Percentiles rank a stretch among this genome's conserved stretches.
Evolutionary conservation across 2,329 filamentous ascomycete species (phyloP).

Genomic region (Ambrosiella beaveri): DNA sequence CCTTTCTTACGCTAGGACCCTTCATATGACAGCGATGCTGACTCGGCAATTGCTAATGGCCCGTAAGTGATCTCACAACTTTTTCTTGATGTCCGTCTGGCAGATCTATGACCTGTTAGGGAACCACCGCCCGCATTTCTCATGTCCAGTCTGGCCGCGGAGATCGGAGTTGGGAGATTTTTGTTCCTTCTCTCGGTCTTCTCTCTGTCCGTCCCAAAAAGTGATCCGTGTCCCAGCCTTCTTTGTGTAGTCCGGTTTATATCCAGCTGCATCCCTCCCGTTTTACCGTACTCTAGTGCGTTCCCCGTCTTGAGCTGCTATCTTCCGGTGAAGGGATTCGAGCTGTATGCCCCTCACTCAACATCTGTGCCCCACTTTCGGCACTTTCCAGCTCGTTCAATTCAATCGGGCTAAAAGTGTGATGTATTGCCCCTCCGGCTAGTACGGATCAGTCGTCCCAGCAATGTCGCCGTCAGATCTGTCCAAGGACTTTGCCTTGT

Average conservation of each 20-base stretch:
- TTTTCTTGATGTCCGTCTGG: neutral
- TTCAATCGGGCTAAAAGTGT: neutral
- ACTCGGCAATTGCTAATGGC: slow-evolving; percentile 9
- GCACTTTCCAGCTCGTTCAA: neutral
- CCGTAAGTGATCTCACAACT: slow-evolving; percentile 1
- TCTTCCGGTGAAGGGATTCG: neutral
- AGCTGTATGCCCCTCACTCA: neutral
- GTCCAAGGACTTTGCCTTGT: too few relatives aligned
- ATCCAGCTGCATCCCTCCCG: neutral
- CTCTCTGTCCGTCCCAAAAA: too few relatives aligned
- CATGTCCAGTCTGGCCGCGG: neutral
- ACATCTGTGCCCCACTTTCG: neutral
- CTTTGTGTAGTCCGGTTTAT: neutral
- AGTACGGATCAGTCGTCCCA: too few relatives aligned
- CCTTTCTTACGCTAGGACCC: slow-evolving; percentile 5
- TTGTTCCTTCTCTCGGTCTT: neutral
- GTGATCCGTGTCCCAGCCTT: too few relatives aligned
- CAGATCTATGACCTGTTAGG: neutral
- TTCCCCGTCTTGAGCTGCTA: neutral
- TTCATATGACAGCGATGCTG: slow-evolving; percentile 4
- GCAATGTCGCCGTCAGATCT: too few relatives aligned
- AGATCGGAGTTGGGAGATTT: neutral
- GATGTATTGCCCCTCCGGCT: too few relatives aligned
- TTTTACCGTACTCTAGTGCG: neutral
- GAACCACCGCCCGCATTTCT: neutral